phyloP scores from a whole-genome alignment of 768 basidiomycete genomes.

The Suillus spraguei region DNA sequence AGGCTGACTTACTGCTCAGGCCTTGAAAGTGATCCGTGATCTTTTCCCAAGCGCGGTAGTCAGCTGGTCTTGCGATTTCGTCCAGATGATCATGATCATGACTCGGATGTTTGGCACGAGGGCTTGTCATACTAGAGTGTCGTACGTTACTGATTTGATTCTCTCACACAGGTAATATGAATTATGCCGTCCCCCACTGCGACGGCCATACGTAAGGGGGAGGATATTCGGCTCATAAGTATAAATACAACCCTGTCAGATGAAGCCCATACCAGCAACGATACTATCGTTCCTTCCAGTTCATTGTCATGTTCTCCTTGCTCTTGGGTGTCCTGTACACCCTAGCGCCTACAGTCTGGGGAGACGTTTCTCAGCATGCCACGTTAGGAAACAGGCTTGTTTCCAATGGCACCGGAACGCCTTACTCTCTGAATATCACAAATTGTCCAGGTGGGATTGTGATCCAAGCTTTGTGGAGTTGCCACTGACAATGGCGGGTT shows the following conservation, averaged over 20 bases:
- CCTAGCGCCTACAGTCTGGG: conserved; percentile 10
- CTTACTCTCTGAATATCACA: conserved; percentile 32
- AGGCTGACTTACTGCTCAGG: not conserved
- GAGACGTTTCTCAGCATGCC: conserved; percentile 15
- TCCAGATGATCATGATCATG: not conserved
- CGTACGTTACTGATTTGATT: not conserved
- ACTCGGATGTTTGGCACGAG: not conserved
- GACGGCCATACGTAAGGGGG: not conserved
- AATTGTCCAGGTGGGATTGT: conserved; percentile 31
- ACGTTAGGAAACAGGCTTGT: not conserved
- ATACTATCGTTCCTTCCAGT: conserved; percentile 1
- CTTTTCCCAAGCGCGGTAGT: not conserved
- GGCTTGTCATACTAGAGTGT: not conserved
- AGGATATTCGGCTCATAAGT: not conserved
- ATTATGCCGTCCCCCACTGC: not conserved
- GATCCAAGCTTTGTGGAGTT: not conserved
- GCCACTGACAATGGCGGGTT: not conserved
- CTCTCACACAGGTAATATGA: not conserved
- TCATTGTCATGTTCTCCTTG: conserved; percentile 14
- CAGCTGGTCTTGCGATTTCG: not conserved
- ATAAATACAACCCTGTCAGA: conserved; percentile 4
- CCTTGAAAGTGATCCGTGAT: not conserved
- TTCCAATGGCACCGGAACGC: not conserved
- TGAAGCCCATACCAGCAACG: not conserved
- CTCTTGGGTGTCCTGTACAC: conserved; percentile 16